Evolutionary conservation across 1,139 yeast species (phyloP), one percentile per base, ranked within the genome.

Genomic region (Suhomyces chickasaworum): DNA sequence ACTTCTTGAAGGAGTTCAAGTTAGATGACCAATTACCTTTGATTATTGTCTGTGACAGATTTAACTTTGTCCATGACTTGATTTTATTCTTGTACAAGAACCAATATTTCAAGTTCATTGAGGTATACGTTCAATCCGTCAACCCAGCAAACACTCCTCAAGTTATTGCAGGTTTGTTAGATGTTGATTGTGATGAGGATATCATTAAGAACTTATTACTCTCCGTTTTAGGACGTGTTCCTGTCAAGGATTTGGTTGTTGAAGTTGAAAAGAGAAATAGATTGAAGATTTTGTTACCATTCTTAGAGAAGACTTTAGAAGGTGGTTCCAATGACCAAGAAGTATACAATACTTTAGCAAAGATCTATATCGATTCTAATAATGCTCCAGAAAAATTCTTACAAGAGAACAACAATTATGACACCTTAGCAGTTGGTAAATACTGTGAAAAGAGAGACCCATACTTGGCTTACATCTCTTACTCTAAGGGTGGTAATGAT

Each of bases 401-500:
- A 73, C 86, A 84, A 66, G 99, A 93, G 68, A 95, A 93, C 66
- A 78, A 84, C 59, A 78, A 81, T 62, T 93, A 95, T 71, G 95
- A 93, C 69, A 87, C 99, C 21, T 76, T 89, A 57, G 88, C 87
- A 58, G 97, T 93, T 58, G 99, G 99, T 78, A 90, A 85, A 65
- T 93, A 93, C 77, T 95, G 99, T 80, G 99, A 95, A 71, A 93
- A 89, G 82, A 86, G 99, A 69, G 99, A 93, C 64, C 99, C 99
- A 51, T 93, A 89, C 73, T 78, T 93, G 66, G 99, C 99, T 16
- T 93, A 89, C 68, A 93, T 93, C 70, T 95, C 97, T 46, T 93
- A 93, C 68, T 95, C 95, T 53, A 91, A 90, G 72, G 99, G 99
- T 64, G 77, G 80, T 48, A 91, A 93, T 61, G 97, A 93, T 66